A percentile compares a stretch with the other conserved stretches of the same genome.
phyloP scores from a whole-genome alignment of 192 early-diverging fungal genomes.

The Entomortierella chlamydospora region DNA sequence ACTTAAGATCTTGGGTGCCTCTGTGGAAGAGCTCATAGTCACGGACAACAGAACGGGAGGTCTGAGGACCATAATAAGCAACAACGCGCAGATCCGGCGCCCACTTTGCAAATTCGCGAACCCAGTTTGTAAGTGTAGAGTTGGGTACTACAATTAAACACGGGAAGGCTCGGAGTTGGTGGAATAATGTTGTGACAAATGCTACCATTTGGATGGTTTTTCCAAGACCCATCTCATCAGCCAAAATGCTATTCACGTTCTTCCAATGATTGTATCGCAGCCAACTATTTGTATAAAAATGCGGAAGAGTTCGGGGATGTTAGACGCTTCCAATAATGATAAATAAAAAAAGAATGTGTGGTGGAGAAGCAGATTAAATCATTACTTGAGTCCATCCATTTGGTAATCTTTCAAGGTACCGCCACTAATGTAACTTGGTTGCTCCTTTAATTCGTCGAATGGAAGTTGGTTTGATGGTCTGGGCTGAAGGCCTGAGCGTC shows the following conservation, averaged over 20 bases:
- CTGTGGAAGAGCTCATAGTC: constrained; percentile 65
- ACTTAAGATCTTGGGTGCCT: constrained; percentile 54
- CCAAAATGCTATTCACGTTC: constrained; percentile 69
- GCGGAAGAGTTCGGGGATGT: neutral
- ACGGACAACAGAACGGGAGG: constrained; percentile 58
- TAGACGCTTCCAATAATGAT: no score
- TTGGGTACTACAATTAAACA: constrained; percentile 77
- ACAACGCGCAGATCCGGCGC: constrained; percentile 70
- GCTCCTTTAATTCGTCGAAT: constrained; percentile 63
- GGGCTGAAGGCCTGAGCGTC: constrained; percentile 32
- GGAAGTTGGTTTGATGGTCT: constrained; percentile 17
- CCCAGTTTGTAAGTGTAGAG: constrained; percentile 75
- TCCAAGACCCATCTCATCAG: constrained; percentile 84
- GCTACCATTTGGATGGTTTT: constrained; percentile 83
- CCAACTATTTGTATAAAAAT: constrained; percentile 61
- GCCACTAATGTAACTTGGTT: constrained; percentile 64
- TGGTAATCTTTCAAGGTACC: constrained; percentile 76
- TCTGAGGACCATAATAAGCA: constrained; percentile 63
- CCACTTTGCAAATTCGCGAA: constrained; percentile 79
- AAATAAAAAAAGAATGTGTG: neutral
- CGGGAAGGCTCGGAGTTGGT: constrained; percentile 63
- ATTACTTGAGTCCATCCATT: constrained; percentile 68
- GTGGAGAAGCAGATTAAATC: constrained; percentile 3
- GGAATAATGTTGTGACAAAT: constrained; percentile 62
- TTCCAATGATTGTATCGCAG: constrained; percentile 75